Conservation (phyloP, 1,139 yeast genomes). For the Lodderomyces orthopsilosis region DNA sequence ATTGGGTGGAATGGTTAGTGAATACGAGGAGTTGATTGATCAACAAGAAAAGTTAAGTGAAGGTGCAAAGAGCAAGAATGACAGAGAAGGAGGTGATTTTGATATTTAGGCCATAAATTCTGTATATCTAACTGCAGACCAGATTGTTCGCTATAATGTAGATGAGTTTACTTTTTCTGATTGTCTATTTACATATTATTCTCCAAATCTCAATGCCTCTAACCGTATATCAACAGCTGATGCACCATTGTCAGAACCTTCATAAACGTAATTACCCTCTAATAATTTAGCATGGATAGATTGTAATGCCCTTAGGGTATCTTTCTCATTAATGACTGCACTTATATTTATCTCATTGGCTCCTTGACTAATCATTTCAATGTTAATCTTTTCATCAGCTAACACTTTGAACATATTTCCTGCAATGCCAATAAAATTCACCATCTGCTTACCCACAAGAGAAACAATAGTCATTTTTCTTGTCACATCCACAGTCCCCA, state of each 20-base stretch:
- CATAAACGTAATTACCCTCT: conserved; percentile 37
- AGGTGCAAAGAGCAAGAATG: conserved; percentile 17
- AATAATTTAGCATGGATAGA: conserved; percentile 79
- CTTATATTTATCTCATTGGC: conserved; percentile 96
- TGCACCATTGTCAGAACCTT: conserved; percentile 27
- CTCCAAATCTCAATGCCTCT: conserved; percentile 27
- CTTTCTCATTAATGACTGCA: conserved; percentile 84
- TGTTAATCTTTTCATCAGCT: conserved; percentile 88
- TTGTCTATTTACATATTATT: background rate
- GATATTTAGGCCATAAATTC: too few relatives aligned
- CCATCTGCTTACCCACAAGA: conserved; percentile 95
- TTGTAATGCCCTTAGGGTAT: conserved; percentile 80
- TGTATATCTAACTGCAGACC: too few relatives aligned
- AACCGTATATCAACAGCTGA: conserved; percentile 39
- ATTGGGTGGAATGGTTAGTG: conserved; percentile 64
- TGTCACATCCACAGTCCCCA: conserved; percentile 88
- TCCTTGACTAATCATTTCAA: conserved; percentile 98
- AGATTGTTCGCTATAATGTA: too few relatives aligned
- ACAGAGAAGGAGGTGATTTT: conserved; percentile 44
- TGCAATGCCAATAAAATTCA: conserved; percentile 93
- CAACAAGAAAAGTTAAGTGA: conserved; percentile 29
- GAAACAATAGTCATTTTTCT: conserved; percentile 88
- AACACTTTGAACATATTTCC: conserved; percentile 94
- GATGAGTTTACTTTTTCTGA: too few relatives aligned
- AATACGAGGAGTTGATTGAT: conserved; percentile 59